A percentile compares a stretch with the other conserved stretches of the same genome.
phyloP scores from a whole-genome alignment of 495 filamentous ascomycete species.

The Parathielavia appendiculata region DNA sequence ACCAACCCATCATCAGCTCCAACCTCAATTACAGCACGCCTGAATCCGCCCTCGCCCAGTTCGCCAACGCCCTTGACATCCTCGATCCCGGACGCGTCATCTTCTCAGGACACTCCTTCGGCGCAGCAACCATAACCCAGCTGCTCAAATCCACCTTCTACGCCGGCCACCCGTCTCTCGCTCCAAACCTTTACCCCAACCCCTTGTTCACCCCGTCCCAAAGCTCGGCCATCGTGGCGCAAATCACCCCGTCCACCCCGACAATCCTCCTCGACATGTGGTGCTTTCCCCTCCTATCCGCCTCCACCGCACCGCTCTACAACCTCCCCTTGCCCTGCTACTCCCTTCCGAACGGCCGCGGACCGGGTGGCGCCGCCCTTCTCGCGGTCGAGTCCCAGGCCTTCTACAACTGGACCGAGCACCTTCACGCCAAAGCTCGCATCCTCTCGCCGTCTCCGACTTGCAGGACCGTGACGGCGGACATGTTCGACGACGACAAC shows the following conservation, averaged over 20 bases:
- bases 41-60: slow-evolving; percentile 41
- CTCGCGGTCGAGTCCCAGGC: slow-evolving; percentile 62
- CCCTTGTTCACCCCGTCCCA: slow-evolving; percentile 48
- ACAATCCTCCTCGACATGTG: slow-evolving; percentile 68
- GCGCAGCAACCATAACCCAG: slow-evolving; percentile 63
- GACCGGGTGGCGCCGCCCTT: slow-evolving; percentile 45
- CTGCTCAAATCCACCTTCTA: slow-evolving; percentile 70
- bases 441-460: slow-evolving; percentile 50
- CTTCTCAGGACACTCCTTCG: slow-evolving; percentile 72
- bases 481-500: slow-evolving; percentile 9
- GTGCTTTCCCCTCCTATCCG: slow-evolving; percentile 60
- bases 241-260: slow-evolving; percentile 58
- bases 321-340: slow-evolving; percentile 64
- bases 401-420: slow-evolving; percentile 66
- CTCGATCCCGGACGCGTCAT: slow-evolving; percentile 63
- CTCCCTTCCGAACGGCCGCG: slow-evolving; percentile 19
- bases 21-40: slow-evolving; percentile 47
- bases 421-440: slow-evolving; percentile 55
- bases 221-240: slow-evolving; percentile 46
- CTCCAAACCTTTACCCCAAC: slow-evolving; percentile 13
- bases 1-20: slow-evolving; percentile 25
- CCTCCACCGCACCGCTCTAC: slow-evolving; percentile 51
- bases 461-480: slow-evolving; percentile 4
- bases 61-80: slow-evolving; percentile 55
- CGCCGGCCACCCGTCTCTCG: slow-evolving; percentile 33